A percentile compares a stretch with the other conserved stretches of the same genome.
These are phyloP conservation scores for Sphagnum fallax DNA, from an alignment of 228 moss, liverwort and hornwort genomes.

Conservation along the genomic window DNA sequence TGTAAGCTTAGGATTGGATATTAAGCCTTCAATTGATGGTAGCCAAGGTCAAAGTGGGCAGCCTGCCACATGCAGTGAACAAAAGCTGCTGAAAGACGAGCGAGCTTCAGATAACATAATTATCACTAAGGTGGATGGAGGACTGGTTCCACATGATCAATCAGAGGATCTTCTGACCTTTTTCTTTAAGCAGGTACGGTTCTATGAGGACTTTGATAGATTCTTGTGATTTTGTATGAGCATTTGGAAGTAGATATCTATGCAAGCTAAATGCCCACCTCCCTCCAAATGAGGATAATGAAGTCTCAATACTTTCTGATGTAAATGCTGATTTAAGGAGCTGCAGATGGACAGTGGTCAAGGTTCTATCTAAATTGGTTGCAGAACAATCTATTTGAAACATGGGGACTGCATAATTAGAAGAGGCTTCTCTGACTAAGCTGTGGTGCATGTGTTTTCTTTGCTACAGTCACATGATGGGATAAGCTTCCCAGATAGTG, in stretches of 20 bases:
- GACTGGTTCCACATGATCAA: constrained; percentile 1
- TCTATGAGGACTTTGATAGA: neutral
- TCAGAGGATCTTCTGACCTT: constrained; percentile 6
- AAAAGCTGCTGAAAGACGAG: constrained; percentile 6
- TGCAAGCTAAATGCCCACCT: too few relatives aligned
- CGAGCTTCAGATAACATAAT: constrained; percentile 1
- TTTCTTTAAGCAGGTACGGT: constrained; percentile 6
- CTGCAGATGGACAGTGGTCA: neutral
- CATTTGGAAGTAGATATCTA: too few relatives aligned
- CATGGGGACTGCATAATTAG: too few relatives aligned
- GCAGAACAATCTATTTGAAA: neutral
- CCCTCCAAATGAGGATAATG: too few relatives aligned
- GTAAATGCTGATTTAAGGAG: neutral
- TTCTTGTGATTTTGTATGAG: too few relatives aligned
- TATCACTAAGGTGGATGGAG: constrained; percentile 6
- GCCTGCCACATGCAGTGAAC: neutral
- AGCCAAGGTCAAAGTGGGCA: constrained; percentile 1
- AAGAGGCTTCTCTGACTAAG: neutral
- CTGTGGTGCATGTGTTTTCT: neutral
- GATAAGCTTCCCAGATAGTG: constrained; percentile 3
- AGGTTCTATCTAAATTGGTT: neutral
- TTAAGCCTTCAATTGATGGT: constrained; percentile 9
- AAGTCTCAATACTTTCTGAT: neutral
- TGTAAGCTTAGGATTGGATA: constrained; percentile 46
- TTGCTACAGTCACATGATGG: constrained; percentile 1